Conservation (phyloP, 2,329 filamentous ascomycete genomes). For the Phialophora verrucosa region DNA sequence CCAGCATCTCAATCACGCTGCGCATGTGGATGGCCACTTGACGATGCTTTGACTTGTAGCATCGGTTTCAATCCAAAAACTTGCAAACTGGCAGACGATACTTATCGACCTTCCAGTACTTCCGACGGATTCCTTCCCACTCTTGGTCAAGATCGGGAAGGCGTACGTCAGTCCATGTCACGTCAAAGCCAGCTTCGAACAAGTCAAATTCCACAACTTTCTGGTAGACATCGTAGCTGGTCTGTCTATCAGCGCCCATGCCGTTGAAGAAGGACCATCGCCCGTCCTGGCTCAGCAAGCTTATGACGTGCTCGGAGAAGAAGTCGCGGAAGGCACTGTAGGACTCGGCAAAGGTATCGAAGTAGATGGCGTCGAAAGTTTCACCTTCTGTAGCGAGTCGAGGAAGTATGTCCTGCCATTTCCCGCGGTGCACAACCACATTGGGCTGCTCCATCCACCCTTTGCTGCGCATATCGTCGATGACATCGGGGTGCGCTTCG, state of each 20-base stretch:
- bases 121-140: constrained; percentile 85
- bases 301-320: constrained; percentile 85
- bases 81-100: constrained; percentile 52
- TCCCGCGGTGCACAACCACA: constrained; percentile 69
- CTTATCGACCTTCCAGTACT: constrained; percentile 83
- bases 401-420: constrained; percentile 81
- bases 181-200: constrained; percentile 84
- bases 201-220: constrained; percentile 91
- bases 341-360: constrained; percentile 96
- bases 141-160: constrained; percentile 77
- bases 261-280: constrained; percentile 72
- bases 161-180: constrained; percentile 79
- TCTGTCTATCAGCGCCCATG: constrained; percentile 85
- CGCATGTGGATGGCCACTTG: too few species aligned
- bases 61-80: constrained; percentile 36
- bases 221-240: constrained; percentile 96
- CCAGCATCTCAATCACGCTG: neutral
- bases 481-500: constrained; percentile 80
- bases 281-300: constrained; percentile 69
- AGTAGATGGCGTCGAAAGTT: constrained; percentile 88
- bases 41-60: neutral
- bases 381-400: constrained; percentile 70
- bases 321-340: constrained; percentile 84
- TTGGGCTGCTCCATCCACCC: constrained; percentile 70
- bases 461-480: constrained; percentile 68